phyloP scores from a whole-genome alignment of 2,329 filamentous ascomycete species.

The Colletotrichum endophyticum region DNA sequence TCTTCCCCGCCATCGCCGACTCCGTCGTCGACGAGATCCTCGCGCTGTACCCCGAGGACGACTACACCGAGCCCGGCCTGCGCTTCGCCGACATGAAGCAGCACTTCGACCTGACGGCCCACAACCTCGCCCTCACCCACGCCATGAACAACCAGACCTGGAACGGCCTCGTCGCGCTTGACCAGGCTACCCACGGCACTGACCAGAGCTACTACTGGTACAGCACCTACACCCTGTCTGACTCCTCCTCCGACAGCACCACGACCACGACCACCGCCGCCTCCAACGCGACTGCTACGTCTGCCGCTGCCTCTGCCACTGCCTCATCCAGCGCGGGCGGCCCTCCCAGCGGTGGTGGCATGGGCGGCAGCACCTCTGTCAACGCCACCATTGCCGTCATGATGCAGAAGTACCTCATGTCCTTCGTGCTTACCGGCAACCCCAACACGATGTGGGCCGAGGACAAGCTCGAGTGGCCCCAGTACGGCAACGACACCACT shows the following conservation, averaged over 20 bases:
- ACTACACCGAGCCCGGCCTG: neutral
- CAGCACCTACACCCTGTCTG: neutral
- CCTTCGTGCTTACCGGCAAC: neutral
- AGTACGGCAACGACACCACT: conserved; percentile 1
- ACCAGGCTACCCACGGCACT: neutral
- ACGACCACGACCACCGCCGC: neutral
- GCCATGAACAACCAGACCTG: neutral
- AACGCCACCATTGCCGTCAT: neutral
- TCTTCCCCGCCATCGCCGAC: conserved; percentile 24
- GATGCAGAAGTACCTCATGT: conserved; percentile 10
- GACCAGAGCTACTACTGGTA: conserved; percentile 8
- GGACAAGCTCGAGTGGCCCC: conserved; percentile 4
- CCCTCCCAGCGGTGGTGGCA: neutral
- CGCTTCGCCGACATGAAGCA: conserved; percentile 4
- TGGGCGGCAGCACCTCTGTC: neutral
- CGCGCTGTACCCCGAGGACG: conserved; percentile 16
- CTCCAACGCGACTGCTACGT: neutral
- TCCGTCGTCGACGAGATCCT: conserved; percentile 42
- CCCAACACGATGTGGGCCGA: neutral
- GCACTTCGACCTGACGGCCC: neutral
- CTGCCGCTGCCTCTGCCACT: neutral
- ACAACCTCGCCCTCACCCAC: neutral
- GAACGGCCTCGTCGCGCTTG: neutral
- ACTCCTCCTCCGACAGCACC: neutral
- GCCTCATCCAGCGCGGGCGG: neutral